Evolutionary conservation across 163 green algal species (phyloP).

Genomic region (Prototheca wickerhamii): DNA sequence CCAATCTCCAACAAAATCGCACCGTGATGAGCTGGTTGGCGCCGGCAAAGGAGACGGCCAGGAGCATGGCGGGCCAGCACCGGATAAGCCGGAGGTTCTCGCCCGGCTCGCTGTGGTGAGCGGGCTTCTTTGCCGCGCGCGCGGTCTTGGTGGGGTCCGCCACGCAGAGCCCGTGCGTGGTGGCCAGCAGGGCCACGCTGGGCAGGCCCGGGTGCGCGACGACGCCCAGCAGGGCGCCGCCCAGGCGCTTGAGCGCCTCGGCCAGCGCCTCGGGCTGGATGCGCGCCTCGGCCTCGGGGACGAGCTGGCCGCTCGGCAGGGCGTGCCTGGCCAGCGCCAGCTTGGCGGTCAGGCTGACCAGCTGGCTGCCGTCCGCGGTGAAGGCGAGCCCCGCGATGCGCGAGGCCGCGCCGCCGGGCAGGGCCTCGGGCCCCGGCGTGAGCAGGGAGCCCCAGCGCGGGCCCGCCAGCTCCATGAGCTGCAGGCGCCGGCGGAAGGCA

Average conservation of each 20-base stretch:
- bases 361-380: constrained; percentile 19
- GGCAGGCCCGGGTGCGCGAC: constrained; percentile 28
- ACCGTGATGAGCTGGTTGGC: constrained; percentile 9
- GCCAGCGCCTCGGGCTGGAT: constrained; percentile 9
- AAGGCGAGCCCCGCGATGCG: constrained; percentile 44
- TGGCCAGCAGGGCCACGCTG: constrained; percentile 9
- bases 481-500: constrained; percentile 2
- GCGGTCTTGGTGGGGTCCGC: constrained; percentile 21
- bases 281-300: neutral
- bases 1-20: too few relatives aligned
- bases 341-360: constrained; percentile 27
- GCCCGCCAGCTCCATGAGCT: neutral
- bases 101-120: too few relatives aligned
- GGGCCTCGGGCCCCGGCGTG: constrained; percentile 11
- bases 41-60: constrained; percentile 8
- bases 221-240: constrained; percentile 32
- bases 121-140: too few relatives aligned
- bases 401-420: constrained; percentile 16
- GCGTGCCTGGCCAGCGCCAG: constrained; percentile 32
- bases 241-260: constrained; percentile 30
- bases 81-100: constrained; percentile 21
- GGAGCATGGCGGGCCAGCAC: constrained; percentile 14
- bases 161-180: constrained; percentile 8
- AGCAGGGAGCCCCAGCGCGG: constrained; percentile 15
- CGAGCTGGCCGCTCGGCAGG: constrained; percentile 12